These are phyloP conservation scores for Fomitopsis schrenkii DNA, from an alignment of 1,284 basidiomycete genomes.

Conservation along the genomic window DNA sequence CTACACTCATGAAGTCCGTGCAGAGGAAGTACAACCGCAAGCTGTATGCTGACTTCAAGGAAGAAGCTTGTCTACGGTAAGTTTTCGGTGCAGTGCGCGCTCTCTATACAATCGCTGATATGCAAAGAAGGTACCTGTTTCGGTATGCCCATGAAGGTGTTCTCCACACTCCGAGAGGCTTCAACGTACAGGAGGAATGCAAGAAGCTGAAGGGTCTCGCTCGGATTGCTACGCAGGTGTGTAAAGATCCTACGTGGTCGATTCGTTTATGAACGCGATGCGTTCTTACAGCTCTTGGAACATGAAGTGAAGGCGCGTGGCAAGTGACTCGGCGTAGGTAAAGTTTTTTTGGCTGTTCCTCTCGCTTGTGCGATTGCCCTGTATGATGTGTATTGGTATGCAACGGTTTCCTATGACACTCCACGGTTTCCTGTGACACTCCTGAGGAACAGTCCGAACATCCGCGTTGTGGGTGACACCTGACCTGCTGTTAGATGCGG, in stretches of 20 bases:
- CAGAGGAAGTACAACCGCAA: slow-evolving; percentile 75
- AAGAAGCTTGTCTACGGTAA: slow-evolving; percentile 67
- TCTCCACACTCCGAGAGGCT: slow-evolving; percentile 44
- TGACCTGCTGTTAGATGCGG: too few relatives aligned
- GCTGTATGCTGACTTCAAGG: slow-evolving; percentile 72
- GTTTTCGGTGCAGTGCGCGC: neutral
- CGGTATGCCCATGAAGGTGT: slow-evolving; percentile 45
- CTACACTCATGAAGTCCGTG: neutral
- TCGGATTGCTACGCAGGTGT: slow-evolving; percentile 37
- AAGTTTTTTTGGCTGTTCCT: too few relatives aligned
- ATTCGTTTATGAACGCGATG: neutral
- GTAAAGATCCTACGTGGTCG: neutral
- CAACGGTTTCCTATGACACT: too few relatives aligned
- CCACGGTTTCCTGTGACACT: too few relatives aligned
- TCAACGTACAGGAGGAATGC: slow-evolving; percentile 60
- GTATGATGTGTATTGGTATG: too few relatives aligned
- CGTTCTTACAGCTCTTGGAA: neutral
- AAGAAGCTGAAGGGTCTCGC: slow-evolving; percentile 55
- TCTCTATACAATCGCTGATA: neutral
- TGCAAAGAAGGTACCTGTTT: slow-evolving; percentile 33
- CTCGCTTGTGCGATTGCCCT: too few relatives aligned
- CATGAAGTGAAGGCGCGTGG: neutral
- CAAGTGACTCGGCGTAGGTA: neutral
- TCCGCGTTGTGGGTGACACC: too few relatives aligned
- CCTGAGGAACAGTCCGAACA: too few relatives aligned